Base-by-base conservation (phyloP, 805 yeast species). In the Dipodascus albidus region DNA sequence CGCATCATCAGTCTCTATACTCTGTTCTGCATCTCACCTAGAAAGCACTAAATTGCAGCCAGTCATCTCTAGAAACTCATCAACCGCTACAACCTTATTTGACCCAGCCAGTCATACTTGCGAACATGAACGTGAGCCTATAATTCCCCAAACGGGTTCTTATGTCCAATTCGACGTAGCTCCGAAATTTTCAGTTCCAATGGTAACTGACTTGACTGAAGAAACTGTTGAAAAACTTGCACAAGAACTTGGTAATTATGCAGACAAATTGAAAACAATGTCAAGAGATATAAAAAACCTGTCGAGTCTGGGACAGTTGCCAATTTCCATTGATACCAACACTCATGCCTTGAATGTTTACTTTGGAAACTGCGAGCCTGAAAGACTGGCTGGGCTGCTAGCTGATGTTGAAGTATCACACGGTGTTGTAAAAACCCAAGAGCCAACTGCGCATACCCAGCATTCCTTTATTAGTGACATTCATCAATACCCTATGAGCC, bases 301-400 rank as follows among this genome's bases (percentile, higher is more conserved):
- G 55, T 77, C 80, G 24, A 60, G 65, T 2, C 77, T 82, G 54
- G 93, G 93, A 1, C 80, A 81, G 57, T 76, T 81, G 58, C 88
- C 86, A 6, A 70, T 84, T 53, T 72, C 80, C 49, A 67, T 77
- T 53, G 72, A 72, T 48, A 50, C 53, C 21, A 61, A 67, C 41
- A 64, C 68, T 11, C 68, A 73, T 27, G 62, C 68, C 23, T 60
- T 81, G 51, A 70, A 82, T 57, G 79, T 83, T 14, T 83, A 78
- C 63, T 86, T 87, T 69, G 88, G 91, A 33, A 85, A 84, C 63
- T 75, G 84, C 55, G 87, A 84, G 55, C 67, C 74, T 3, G 70
- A 65, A 3, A 80, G 80, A 59, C 77, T 85, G 59, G 83, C 81
- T 59, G 56, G 58, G 21, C 67, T 85, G 56, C 66, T 85, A 55